Evolutionary conservation across 495 filamentous ascomycete species (phyloP).

Genomic region (Rhizodiscina lignyota): DNA sequence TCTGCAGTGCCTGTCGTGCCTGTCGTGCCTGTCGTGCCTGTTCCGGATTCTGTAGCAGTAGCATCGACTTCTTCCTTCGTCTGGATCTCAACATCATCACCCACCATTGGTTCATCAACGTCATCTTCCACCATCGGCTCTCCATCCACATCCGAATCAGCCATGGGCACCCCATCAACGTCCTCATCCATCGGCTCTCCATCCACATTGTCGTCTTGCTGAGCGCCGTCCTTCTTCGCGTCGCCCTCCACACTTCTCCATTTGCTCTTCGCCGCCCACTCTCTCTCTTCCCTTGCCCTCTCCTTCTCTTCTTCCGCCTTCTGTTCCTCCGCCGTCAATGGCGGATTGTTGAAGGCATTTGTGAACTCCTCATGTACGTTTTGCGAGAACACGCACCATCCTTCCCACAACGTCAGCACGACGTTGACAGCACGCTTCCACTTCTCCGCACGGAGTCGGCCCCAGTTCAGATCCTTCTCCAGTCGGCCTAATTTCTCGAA

Average conservation of each 20-base stretch:
- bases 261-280: constrained; percentile 27
- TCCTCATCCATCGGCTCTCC: constrained; percentile 35
- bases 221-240: constrained; percentile 11
- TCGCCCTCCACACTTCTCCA: constrained; percentile 57
- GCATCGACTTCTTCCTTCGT: constrained; percentile 9
- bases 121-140: constrained; percentile 24
- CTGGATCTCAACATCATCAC: constrained; percentile 2
- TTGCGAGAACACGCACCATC: constrained; percentile 72
- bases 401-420: constrained; percentile 71
- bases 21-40: constrained; percentile 4
- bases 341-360: constrained; percentile 57
- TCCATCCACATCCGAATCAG: constrained; percentile 30
- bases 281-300: constrained; percentile 14
- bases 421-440: constrained; percentile 68
- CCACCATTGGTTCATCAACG: constrained; percentile 12
- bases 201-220: constrained; percentile 24
- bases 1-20: constrained; percentile 16
- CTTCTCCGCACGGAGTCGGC: constrained; percentile 69
- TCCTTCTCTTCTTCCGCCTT: constrained; percentile 11
- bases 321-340: constrained; percentile 33
- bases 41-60: neutral
- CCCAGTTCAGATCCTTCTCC: constrained; percentile 64
- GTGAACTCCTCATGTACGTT: constrained; percentile 58
- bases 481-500: constrained; percentile 73
- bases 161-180: constrained; percentile 23